Conservation (phyloP, 768 basidiomycete species). For the Serendipita sp. region DNA sequence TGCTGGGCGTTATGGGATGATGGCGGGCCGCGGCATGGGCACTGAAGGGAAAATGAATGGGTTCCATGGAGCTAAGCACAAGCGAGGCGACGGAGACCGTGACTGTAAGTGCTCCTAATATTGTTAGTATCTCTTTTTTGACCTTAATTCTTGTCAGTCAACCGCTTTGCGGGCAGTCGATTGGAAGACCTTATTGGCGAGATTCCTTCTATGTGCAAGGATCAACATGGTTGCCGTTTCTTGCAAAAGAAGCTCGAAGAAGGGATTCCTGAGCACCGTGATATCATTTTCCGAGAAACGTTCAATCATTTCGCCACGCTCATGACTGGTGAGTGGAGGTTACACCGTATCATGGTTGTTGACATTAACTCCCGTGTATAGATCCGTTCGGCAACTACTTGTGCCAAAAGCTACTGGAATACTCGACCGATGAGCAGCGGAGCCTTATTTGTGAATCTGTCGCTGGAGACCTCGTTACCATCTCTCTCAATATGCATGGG, state of each 20-base stretch:
- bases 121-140: background rate
- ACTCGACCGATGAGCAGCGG: conserved; percentile 92
- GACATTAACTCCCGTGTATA: conserved; percentile 16
- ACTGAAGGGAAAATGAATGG: conserved; percentile 73
- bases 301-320: conserved; percentile 95
- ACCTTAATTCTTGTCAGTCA: conserved; percentile 35
- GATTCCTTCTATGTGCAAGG: conserved; percentile 87
- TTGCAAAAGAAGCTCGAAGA: conserved; percentile 98
- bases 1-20: conserved; percentile 18
- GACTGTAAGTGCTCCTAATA: conserved; percentile 35
- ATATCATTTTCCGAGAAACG: conserved; percentile 98
- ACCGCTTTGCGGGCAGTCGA: conserved; percentile 90
- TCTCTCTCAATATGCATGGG: conserved; percentile 99
- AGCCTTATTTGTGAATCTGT: conserved; percentile 96
- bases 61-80: conserved; percentile 71
- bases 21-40: conserved; percentile 24
- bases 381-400: conserved; percentile 99
- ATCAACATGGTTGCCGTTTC: conserved; percentile 97
- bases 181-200: conserved; percentile 93
- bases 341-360: background rate
- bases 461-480: conserved; percentile 90
- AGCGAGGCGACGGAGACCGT: conserved; percentile 81
- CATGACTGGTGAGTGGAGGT: conserved; percentile 62
- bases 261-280: conserved; percentile 84
- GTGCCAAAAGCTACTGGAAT: conserved; percentile 94